Base-by-base conservation (phyloP, 257 asterid genomes). In the Echium plantagineum region DNA sequence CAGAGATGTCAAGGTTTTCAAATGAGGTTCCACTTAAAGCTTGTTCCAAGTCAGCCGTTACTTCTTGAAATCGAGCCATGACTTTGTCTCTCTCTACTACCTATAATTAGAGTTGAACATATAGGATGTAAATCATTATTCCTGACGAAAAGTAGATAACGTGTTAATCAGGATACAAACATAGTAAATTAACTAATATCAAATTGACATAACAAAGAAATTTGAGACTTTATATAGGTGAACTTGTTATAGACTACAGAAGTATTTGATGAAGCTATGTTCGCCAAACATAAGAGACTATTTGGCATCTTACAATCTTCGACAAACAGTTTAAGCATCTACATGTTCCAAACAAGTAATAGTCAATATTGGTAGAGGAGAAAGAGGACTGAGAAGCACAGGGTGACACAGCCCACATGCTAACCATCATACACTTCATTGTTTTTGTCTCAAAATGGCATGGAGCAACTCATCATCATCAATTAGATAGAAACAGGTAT, bases 1-100 rank as follows among this genome's bases (percentile, higher is more conserved):
- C 96, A 19, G 97, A 83, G 57, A 93, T 83, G 75, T 89, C 97
- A 31, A 93, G 97, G 55, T 78, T 77, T 68, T 89, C 96, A 59
- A 72, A 81, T 60, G 93, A 75, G 80, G 86, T 78, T 71, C 80
- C 81, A 74, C 81, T 76, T 52, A 93, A 83, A 67, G 97, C 86
- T 62, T 83, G 89, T 78, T 93, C 99, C 75, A 93, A 63, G 58
- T 77, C 83, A 63, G 80, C 68, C 15, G 97, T 93, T 62, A 89
- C 86, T 66, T 81, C 94, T 64, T 85, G 88, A 80, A 89, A 89
- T 63, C 65, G 80, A 57, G 58, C 71, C 85, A 81, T 81, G 69
- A 86, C 81, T 31, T 77, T 83, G 58, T 86, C 94, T 77, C 97
- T 84, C 74, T 93, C 97, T 62, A 93, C 67, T 56, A 93, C 95